Base-by-base conservation (phyloP, 169 alveolate species). In the Plasmodium berghei region DNA sequence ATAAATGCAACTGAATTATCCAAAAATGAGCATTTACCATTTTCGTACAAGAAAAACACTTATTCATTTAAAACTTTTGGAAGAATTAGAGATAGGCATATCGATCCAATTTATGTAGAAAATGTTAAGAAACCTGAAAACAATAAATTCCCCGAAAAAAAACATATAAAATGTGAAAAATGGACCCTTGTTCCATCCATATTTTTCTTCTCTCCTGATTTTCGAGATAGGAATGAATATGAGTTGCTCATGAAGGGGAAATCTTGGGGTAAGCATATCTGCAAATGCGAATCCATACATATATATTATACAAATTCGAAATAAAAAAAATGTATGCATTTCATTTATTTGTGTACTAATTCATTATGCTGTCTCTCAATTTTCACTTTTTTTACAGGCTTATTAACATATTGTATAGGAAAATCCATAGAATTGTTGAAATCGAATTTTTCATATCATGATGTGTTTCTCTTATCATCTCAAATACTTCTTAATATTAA, bases 191-290 rank as follows among this genome's bases (percentile, higher is more conserved):
- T 66, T 16, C 90, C 90, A 14, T 83, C 90, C 10, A 69, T 83
- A 20, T 83, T 83, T 67, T 83, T 83, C 73, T 83, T 83, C 49
- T 83, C 90, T 40, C 85, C 90, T 14, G 90, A 83, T 64, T 28
- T 42, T 10, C 42, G 46, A 46, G 90, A 83, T 59, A 67, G 90
- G 48, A 72, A 72, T 22, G 54, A 54, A 46, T 83, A 28, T 54
- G 90, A 83, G 72, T 40, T 83, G 18, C 20, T 66, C 40, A 69
- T 83, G 20, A 66, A 59, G n/a, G 58, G 58, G 10, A 67, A 70
- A 40, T 73, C 67, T 40, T 54, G 90, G 49, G 90, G 90, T 83
- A 83, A 28, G 73, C 54, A 24, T 22, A 2, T 71, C 16, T 24
- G 20, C 45, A 40, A 22, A 4, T 8, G 9, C 18, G 24, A 52